Base-by-base conservation (phyloP, 768 basidiomycete species). In the Dioszegia hungarica region DNA sequence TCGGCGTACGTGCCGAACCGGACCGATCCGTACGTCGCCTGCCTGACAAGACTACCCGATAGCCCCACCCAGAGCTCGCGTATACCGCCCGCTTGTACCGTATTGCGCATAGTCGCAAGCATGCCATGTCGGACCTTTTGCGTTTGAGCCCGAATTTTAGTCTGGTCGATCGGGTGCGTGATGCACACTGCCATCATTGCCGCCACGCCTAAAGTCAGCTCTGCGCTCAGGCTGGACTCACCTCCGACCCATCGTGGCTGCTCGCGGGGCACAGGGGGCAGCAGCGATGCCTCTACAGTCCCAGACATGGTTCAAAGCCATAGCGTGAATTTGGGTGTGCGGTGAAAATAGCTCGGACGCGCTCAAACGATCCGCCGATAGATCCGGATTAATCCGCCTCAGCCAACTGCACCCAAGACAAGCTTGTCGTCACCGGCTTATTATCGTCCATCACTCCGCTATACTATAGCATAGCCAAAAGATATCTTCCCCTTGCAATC, bases 141-240 rank as follows among this genome's bases (percentile, higher is more conserved):
- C 3, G 52, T 58, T 29, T 64, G 63, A 5, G 51, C 37, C 1
- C 63, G 55, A 31, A 64, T 58, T 47, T 64, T 64, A 29, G 63
- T 64, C 36, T 64, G 63, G 31, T 64, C 63, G 56, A 64, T 64
- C 5, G 63, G 63, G 41, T 64, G 63, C 4, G 63, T 64, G 53
- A 64, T 64, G 19, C 29, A 37, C 5, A 64, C 63, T 14, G 63
- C 54, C 56, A 64, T 60, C 52, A 57, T 57, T 8, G 59, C 59
- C n/a, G 63, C 59, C 12, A 52, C 63, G n/a, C 63, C 59, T 56
- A 27, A n/a, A 5, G 39, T 50, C 54, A 56, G 51, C 20, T 14
- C 2, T 25, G 39, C 28, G 3, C 14, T 29, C 28, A 38, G 31
- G 5, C 3, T 11, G 8, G 14, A 54, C 60, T 61, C 51, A 61